These are phyloP conservation scores for Ogataea neopini DNA, from an alignment of 805 yeast genomes.

Conservation along the genomic window DNA sequence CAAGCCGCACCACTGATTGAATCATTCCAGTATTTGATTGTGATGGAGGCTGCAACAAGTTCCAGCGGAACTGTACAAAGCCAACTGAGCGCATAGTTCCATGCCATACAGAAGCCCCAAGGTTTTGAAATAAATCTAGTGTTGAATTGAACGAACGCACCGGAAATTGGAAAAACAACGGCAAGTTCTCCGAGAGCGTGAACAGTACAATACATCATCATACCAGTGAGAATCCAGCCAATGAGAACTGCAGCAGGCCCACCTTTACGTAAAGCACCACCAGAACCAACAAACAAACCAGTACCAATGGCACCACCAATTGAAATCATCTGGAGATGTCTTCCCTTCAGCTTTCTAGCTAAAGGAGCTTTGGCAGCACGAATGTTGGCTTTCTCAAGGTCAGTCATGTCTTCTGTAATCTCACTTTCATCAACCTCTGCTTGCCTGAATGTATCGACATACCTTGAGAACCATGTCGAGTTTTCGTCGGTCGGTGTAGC, in stretches of 20 bases:
- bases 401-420: constrained; percentile 40
- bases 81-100: constrained; percentile 56
- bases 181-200: constrained; percentile 62
- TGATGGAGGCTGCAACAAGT: constrained; percentile 51
- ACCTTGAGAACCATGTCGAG: constrained; percentile 4
- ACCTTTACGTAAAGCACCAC: constrained; percentile 54
- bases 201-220: constrained; percentile 56
- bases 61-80: constrained; percentile 49
- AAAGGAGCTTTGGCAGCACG: constrained; percentile 45
- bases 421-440: constrained; percentile 28
- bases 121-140: constrained; percentile 56
- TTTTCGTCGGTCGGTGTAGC: not conserved
- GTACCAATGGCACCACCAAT: constrained; percentile 81
- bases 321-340: constrained; percentile 77
- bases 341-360: constrained; percentile 49
- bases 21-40: constrained; percentile 47
- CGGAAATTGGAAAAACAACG: constrained; percentile 58
- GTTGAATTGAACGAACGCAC: constrained; percentile 57
- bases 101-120: constrained; percentile 58
- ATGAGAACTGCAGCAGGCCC: constrained; percentile 70
- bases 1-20: constrained; percentile 49
- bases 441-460: constrained; percentile 29
- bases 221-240: constrained; percentile 55
- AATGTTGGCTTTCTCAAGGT: constrained; percentile 43
- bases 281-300: constrained; percentile 73